Percentiles rank a stretch among this genome's conserved stretches.
phyloP scores from a whole-genome alignment of 2,329 filamentous ascomycete species.

The Albifimbria verrucaria region DNA sequence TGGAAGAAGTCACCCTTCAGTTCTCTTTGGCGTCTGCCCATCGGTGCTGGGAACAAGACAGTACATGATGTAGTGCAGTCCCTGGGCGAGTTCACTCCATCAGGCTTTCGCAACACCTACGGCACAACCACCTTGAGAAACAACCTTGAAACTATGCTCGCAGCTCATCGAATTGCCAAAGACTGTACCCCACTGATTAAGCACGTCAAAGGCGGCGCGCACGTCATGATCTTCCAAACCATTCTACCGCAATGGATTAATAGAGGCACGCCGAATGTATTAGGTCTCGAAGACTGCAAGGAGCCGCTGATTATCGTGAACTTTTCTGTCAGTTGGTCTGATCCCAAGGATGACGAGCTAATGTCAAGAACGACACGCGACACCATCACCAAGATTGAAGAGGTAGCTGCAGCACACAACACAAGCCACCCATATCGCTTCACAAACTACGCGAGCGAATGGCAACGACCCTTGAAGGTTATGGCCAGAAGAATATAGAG shows the following conservation, averaged over 20 bases:
- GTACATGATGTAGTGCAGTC: background rate
- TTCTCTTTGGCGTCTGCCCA: background rate
- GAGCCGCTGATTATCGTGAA: slow-evolving; percentile 2
- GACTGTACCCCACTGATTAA: background rate
- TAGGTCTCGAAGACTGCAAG: background rate
- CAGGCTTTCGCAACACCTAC: background rate
- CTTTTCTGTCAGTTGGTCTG: background rate
- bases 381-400: background rate
- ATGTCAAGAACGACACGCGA: background rate
- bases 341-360: slow-evolving; percentile 1
- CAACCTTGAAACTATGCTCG: background rate
- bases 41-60: background rate
- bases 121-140: background rate
- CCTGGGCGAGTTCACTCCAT: background rate
- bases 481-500: background rate
- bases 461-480: background rate
- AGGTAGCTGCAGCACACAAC: background rate
- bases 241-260: background rate
- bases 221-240: background rate
- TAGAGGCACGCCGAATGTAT: background rate
- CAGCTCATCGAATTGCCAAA: background rate
- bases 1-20: background rate
- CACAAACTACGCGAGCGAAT: slow-evolving; percentile 3
- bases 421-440: slow-evolving; percentile 4
- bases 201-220: background rate